Conservation (phyloP, 306 rosid species). For the Cicer arietinum region DNA sequence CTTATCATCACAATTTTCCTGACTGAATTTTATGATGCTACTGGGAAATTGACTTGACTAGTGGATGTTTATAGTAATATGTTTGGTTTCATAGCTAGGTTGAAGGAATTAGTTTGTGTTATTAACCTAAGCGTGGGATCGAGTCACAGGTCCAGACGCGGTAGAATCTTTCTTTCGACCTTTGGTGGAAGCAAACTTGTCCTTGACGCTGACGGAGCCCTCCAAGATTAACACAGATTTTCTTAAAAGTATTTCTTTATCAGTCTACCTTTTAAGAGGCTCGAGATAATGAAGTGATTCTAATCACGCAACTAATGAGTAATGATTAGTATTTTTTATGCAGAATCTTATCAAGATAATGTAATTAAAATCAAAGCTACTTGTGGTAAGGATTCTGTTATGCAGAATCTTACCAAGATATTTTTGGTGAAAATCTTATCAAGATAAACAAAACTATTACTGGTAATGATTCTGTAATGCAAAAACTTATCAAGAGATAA, state of each 20-base stretch:
- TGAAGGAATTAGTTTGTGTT: slow-evolving; percentile 15
- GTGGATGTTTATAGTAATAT: slow-evolving; percentile 26
- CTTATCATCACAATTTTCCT: slow-evolving; percentile 5
- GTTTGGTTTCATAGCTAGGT: slow-evolving; percentile 26
- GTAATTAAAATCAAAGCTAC: not conserved
- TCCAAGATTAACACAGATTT: not conserved
- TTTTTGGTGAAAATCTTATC: not conserved
- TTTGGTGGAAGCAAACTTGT: not conserved
- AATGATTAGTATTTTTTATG: slow-evolving; percentile 3
- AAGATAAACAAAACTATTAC: not conserved
- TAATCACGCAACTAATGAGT: not conserved
- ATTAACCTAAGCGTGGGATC: not conserved
- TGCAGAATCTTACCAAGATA: not conserved
- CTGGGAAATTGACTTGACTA: slow-evolving; percentile 34
- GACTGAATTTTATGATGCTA: slow-evolving; percentile 20
- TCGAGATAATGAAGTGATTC: not conserved
- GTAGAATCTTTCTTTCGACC: not conserved
- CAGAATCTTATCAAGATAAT: not conserved
- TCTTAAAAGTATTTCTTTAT: not conserved
- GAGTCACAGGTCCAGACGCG: not conserved
- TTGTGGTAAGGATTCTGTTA: not conserved
- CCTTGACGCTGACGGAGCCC: not conserved
- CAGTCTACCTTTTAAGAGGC: not conserved
- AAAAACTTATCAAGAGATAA: not conserved
- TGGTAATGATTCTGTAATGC: not conserved